Conservation (phyloP, 1,284 basidiomycete genomes). For the Kalmanozyma brasiliensis region DNA sequence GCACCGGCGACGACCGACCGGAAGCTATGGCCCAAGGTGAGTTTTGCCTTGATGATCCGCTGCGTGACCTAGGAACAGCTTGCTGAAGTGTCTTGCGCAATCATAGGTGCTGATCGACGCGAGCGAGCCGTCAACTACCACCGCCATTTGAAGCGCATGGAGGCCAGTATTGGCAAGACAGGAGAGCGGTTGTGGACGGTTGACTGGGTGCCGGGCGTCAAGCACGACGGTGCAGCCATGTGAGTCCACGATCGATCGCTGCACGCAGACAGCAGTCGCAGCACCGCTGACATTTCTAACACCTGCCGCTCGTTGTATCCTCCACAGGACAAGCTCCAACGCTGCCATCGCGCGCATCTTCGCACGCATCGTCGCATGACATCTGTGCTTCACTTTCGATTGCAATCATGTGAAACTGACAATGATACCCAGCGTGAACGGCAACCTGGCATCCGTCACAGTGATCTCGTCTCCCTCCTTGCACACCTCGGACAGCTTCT, state of each 20-base stretch:
- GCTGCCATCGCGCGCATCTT: constrained; percentile 22
- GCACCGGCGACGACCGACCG: constrained; percentile 34
- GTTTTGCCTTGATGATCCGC: not conserved
- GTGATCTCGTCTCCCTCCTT: constrained; percentile 79
- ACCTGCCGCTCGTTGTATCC: not conserved
- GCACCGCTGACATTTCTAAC: not conserved
- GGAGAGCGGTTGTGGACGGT: constrained; percentile 19
- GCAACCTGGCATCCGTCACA: constrained; percentile 87
- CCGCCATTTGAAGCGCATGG: constrained; percentile 17
- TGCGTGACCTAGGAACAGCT: not conserved
- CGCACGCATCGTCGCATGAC: not conserved
- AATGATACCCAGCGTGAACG: constrained; percentile 72
- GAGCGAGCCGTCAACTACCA: constrained; percentile 40
- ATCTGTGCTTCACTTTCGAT: not conserved
- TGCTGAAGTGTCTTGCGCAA: not conserved
- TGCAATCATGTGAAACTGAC: constrained; percentile 16
- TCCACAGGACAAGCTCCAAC: constrained; percentile 14
- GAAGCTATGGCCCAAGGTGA: constrained; percentile 48
- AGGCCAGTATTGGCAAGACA: not conserved
- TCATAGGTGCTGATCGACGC: constrained; percentile 23
- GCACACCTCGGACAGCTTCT: constrained; percentile 83
- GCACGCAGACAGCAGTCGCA: not conserved
- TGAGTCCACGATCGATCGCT: no score
- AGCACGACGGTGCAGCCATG: constrained; percentile 39
- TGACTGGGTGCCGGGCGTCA: constrained; percentile 29